Evolutionary conservation across 352 stramenopile genomes (phyloP), one percentile per base, ranked within the genome.

Genomic region (Paralagenidium karlingii): DNA sequence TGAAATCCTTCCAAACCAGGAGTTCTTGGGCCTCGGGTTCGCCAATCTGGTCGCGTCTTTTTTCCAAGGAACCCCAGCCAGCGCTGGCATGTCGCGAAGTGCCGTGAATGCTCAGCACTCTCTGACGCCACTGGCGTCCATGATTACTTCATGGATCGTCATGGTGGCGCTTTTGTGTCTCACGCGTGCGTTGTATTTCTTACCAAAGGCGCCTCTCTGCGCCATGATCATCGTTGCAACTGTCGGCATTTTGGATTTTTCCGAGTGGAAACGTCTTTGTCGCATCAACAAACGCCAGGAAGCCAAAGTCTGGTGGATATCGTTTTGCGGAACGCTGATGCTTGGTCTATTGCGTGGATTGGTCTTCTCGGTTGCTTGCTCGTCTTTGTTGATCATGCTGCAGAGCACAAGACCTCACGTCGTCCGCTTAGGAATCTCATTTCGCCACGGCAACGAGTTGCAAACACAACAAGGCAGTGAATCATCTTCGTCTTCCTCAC

Each of bases 91-190:
- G 38, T 89, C 66, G 12, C 66, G 90, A 29, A 96, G 76, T 5
- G 85, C 86, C 5, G 87, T 98, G 21, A 95, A 96, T 51, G 79
- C 93, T 43, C 70, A 91, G 34, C 85, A 63, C 30, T 87, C 85
- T 2, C 67, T 82, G 45, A 95, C 78, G 24, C 79, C 79, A 20
- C 63, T 97, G 2, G 80, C 80, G 34, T 85, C 65, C 24, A 85
- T 97, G 36, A 70, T 97, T 36, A 92, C 84, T 2, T 74, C 82
- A 1, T 33, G 82, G 8, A 52, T 97, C 18, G 76, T 97, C 31
- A 63, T 85, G n/a, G n/a, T 97, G 10, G 73, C 86, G 31, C 53
- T 97, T 3, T 49, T 94, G 16, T 85, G 84, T 12, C 59, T 96
- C 43, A 96, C 89, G 1, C 52, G 63, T 5, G 60, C 88, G 24